Conservation (phyloP, 1,139 yeast species). For the Debaryomyces udenii region DNA sequence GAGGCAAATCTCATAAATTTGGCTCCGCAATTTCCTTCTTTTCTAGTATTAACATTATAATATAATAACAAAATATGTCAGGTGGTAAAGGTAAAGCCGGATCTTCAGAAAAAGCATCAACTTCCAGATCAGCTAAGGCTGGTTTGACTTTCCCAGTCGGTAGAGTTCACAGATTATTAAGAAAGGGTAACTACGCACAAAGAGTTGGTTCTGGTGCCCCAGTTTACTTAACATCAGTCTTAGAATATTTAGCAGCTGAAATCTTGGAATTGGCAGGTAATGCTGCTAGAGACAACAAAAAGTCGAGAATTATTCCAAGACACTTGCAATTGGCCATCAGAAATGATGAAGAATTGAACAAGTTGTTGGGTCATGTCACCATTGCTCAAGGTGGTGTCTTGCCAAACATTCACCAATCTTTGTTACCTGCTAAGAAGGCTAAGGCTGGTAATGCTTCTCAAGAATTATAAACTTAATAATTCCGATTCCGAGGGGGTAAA, state of each 20-base stretch:
- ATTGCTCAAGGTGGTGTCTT: conserved; percentile 98
- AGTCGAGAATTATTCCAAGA: conserved; percentile 59
- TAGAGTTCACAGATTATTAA: conserved; percentile 57
- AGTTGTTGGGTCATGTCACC: conserved; percentile 84
- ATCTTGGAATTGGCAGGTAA: conserved; percentile 60
- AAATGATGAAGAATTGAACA: conserved; percentile 57
- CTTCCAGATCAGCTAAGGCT: conserved; percentile 57
- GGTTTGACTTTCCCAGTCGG: conserved; percentile 61
- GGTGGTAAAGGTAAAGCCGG: conserved; percentile 61
- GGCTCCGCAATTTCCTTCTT: not conserved
- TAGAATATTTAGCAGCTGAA: conserved; percentile 57
- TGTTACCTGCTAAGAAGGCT: conserved; percentile 91
- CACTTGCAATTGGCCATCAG: conserved; percentile 57
- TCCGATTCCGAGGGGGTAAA: conserved; percentile 7
- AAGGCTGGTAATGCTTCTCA: conserved; percentile 79
- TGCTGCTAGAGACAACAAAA: conserved; percentile 61
- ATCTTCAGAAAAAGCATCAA: conserved; percentile 54
- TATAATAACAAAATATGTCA: conserved; percentile 36
- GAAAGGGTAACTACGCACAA: conserved; percentile 59
- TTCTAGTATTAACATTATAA: conserved; percentile 8
- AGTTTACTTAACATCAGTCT: conserved; percentile 55
- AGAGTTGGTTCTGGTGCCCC: conserved; percentile 61
- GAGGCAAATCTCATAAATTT: conserved; percentile 9
- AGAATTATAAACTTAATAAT: conserved; percentile 60
- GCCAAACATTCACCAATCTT: conserved; percentile 95